Conservation (phyloP, 192 early-diverging fungal genomes). For the Chytriomyces sp. region DNA sequence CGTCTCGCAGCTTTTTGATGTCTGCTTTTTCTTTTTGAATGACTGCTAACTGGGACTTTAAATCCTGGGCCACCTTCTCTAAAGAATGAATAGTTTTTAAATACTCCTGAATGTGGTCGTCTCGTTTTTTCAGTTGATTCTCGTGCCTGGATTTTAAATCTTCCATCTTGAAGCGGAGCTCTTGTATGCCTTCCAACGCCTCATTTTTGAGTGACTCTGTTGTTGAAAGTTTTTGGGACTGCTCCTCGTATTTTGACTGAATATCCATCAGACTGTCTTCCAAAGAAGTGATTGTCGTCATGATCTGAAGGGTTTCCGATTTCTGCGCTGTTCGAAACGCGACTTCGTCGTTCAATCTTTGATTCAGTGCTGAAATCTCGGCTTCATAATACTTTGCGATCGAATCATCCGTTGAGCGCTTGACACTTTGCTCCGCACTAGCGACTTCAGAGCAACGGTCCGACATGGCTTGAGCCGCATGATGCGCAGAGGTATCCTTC, state of each 20-base stretch:
- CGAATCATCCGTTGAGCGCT: background rate
- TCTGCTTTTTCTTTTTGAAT: background rate
- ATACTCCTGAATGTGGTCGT: background rate
- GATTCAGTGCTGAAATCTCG: background rate
- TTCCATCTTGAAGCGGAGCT: background rate
- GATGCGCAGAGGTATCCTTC: slow-evolving; percentile 5
- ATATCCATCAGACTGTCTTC: slow-evolving; percentile 9
- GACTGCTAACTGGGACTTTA: background rate
- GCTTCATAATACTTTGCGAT: slow-evolving; percentile 20
- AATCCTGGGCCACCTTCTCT: background rate
- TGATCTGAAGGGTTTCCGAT: background rate
- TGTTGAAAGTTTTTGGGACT: background rate
- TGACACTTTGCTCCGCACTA: background rate
- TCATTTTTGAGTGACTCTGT: background rate
- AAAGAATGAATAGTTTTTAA: background rate
- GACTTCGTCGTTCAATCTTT: background rate
- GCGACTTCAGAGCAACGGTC: background rate
- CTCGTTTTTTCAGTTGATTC: background rate
- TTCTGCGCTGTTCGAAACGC: background rate
- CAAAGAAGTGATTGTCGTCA: background rate
- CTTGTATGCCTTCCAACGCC: background rate
- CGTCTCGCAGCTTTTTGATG: slow-evolving; percentile 2
- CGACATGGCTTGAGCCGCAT: background rate
- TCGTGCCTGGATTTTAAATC: background rate
- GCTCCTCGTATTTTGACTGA: slow-evolving; percentile 13